Conservation (phyloP, 495 filamentous ascomycete species). For the Peziza echinospora region DNA sequence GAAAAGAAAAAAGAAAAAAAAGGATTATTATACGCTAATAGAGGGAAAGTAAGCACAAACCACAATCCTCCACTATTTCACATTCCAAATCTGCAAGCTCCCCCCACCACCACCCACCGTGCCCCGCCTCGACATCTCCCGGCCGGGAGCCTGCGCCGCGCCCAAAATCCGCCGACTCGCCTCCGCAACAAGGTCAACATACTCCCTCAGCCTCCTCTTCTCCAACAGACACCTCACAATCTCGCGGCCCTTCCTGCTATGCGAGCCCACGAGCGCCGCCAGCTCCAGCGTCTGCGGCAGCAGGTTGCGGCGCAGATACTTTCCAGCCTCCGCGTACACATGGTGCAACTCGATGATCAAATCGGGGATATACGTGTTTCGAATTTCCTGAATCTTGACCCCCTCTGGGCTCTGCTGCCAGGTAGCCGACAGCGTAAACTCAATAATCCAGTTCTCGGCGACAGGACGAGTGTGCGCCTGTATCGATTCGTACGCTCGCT, state of each 20-base stretch:
- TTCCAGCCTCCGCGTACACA: constrained; percentile 17
- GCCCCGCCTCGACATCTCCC: background rate
- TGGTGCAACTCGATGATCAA: constrained; percentile 15
- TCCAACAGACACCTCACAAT: constrained; percentile 9
- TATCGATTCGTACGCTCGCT: constrained; percentile 4
- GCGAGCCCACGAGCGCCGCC: constrained; percentile 14
- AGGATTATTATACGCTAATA: no score
- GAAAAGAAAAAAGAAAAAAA: no score
- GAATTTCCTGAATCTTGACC: constrained; percentile 4
- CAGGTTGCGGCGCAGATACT: constrained; percentile 7
- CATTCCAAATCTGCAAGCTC: constrained; percentile 14
- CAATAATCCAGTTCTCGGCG: constrained; percentile 9
- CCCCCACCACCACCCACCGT: constrained; percentile 2
- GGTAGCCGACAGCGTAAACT: background rate
- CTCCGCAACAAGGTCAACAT: constrained; percentile 12
- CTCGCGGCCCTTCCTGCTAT: constrained; percentile 4
- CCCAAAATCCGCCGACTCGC: constrained; percentile 14
- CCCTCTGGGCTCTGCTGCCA: constrained; percentile 1
- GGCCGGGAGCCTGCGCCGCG: background rate
- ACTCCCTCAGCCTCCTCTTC: constrained; percentile 15
- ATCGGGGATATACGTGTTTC: constrained; percentile 19
- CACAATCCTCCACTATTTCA: constrained; percentile 7
- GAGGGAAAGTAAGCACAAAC: no score
- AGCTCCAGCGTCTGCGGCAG: constrained; percentile 16
- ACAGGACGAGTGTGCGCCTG: constrained; percentile 1